Evolutionary conservation across 805 yeast species (phyloP), one percentile per base, ranked within the genome.

Genomic region (Kodamaea kakaduensis): DNA sequence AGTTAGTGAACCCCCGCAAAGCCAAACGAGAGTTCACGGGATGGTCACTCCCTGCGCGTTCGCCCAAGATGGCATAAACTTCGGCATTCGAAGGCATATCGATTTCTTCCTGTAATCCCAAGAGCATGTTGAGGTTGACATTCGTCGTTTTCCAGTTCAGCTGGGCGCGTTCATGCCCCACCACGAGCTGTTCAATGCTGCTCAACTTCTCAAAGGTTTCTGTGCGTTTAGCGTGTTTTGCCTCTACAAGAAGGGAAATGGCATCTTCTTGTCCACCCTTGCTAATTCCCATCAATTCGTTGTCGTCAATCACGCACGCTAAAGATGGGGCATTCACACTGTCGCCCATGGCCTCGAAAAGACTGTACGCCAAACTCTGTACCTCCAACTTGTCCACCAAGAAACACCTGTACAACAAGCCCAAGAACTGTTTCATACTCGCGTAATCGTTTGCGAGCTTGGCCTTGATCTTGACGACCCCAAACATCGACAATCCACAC

Each of bases 11-110:
- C 13, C 87, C 81, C 34, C 73, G 75, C 40, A 80, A 58, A 13
- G 84, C 79, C 23, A 76, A 54, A 37, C 78, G 69, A 1, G 84
- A 66, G 29, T 85, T 59, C 2, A 71, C 58, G 0, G 96, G 95
- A 54, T 86, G 94, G 15, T 75, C 75, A n/a, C 73, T 69, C 9
- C 67, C 58, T 1, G 83, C 70, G 21, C 67, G 64, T 2, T 62
- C 58, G 6, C 73, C 64, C 20, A 84, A 58, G 2, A 71, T 47
- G 21, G 54, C 54, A 8, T 79, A 45, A 1, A 71, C 63, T 1
- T 61, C 62, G 3, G 56, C 49, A 33, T 66, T 63, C n/a, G 43
- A 49, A 3, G 65, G 57, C 6, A 72, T 57, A 43, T 80, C 85
- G 22, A 69, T 54, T 42, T 71, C 75, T 1, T 69, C 59, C 47